These are phyloP conservation scores for Zygosaccharomyces siamensis DNA, from an alignment of 805 yeast species.

Conservation along the genomic window DNA sequence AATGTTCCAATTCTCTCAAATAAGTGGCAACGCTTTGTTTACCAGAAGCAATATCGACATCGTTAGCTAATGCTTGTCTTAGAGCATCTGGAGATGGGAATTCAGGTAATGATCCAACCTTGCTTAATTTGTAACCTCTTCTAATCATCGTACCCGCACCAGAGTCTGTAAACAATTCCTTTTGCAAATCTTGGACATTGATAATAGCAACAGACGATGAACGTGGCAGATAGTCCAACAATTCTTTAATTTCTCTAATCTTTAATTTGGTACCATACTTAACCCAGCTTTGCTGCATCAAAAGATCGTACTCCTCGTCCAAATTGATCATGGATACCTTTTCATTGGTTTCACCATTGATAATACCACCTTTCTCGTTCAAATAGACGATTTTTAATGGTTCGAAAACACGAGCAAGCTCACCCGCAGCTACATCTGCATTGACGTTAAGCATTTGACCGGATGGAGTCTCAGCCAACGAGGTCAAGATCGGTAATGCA, in stretches of 20 bases:
- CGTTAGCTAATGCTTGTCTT: slow-evolving; percentile 71
- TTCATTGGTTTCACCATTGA: slow-evolving; percentile 87
- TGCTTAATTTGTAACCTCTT: slow-evolving; percentile 87
- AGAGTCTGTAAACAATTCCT: slow-evolving; percentile 94
- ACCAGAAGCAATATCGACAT: slow-evolving; percentile 67
- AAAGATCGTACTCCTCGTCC: slow-evolving; percentile 91
- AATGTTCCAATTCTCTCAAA: slow-evolving; percentile 60
- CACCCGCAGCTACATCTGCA: slow-evolving; percentile 99
- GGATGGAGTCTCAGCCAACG: slow-evolving; percentile 92
- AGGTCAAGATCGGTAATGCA: slow-evolving; percentile 91
- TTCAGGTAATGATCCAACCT: slow-evolving; percentile 63
- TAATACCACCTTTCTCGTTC: slow-evolving; percentile 96
- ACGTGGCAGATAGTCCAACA: slow-evolving; percentile 89
- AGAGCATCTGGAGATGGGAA: slow-evolving; percentile 70
- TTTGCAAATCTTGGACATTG: slow-evolving; percentile 90
- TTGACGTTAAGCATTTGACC: slow-evolving; percentile 97
- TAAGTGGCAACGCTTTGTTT: slow-evolving; percentile 74
- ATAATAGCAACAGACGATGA: slow-evolving; percentile 97
- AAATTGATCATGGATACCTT: slow-evolving; percentile 84
- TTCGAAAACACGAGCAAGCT: slow-evolving; percentile 91
- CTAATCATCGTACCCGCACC: slow-evolving; percentile 99
- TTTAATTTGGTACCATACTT: slow-evolving; percentile 97
- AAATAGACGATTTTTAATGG: slow-evolving; percentile 94
- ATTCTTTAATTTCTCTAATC: slow-evolving; percentile 92
- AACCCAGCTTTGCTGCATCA: slow-evolving; percentile 94